Evolutionary conservation across 2,329 filamentous ascomycete species (phyloP), one percentile per base, ranked within the genome.

Genomic region (Aureobasidium uvarum): DNA sequence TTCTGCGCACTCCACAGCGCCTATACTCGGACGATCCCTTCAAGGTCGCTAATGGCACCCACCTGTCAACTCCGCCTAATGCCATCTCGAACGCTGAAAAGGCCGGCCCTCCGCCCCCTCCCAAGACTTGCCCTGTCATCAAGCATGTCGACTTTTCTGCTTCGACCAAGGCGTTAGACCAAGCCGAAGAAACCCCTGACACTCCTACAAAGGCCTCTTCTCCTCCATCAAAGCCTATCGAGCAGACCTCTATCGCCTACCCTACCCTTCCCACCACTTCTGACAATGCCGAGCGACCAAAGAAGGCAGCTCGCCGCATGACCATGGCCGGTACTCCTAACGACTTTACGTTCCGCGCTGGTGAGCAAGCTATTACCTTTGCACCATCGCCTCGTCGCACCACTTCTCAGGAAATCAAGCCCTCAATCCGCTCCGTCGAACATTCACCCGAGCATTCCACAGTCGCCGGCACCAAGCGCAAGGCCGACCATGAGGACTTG

Each of bases 91-190:
- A 56, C 41, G 23, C 25, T 23, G 60, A 63, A 14, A 48, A 65
- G 58, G 36, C 43, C 51, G 74, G 87, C 38, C 83, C 83, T 60
- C 63, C 23, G 43, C 66, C 74, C 3, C 74, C 75, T 31, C 77
- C 86, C 64, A 87, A 86, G 5, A 91, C 89, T 1, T 89, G 89
- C 8, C 87, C 87, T 38, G 84, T 87, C 28, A 90, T 87, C 75
- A 96, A 96, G 79, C 88, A 85, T 65, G 91, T 96, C 41, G 87
- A 90, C 59, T 96, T 96, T 72, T 92, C 89, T 0, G 88, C 88
- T 1, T 76, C 41, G 84, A 90, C 69, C 69, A 78, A 74, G 71
- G 75, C 66, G 66, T 72, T 62, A 8, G 55, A 54, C 18, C 20
- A 43, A 20, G 65, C 65, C 36, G 67, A 69, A n/a, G 54, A 66